Evolutionary conservation across 345 rosid genomes (phyloP), one percentile per base, ranked within the genome.

Genomic region (Camelina sativa): DNA sequence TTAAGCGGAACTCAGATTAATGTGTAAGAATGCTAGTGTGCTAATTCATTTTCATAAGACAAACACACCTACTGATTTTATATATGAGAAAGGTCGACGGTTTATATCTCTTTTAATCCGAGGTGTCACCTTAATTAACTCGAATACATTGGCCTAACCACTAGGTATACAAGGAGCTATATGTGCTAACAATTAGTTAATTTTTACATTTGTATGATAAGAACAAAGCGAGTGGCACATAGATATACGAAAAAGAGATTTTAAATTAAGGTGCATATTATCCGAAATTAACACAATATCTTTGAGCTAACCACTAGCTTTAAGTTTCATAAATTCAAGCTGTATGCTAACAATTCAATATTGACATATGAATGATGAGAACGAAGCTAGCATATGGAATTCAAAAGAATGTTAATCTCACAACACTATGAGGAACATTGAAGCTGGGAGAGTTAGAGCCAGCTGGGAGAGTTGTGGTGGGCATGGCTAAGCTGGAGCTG

Each of bases 371-470:
- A 41, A 63, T 38, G 52, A 62, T 6, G 46, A 34, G 40, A 43
- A 60, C 20, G 11, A 76, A 69, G 43, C 20, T 1, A 1, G 1
- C 1, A 32, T 32, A 70, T 54, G 30, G 12, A 37, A 20, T 34
- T 32, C 2, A 62, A 57, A 62, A 44, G 17, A 62, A 8, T 28
- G 22, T 3, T 11, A 50, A 40, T 65, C 80, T 71, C 43, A 77
- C 80, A 65, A 72, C 80, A 58, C 76, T 72, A 72, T 15, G 80
- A 40, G 80, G 76, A 43, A 52, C 72, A 59, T 51, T 65, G 57
- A 72, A 38, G 37, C 37, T 34, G 68, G 62, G 67, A 56, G 76
- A 65, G 54, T 4, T 4, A 52, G 73, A 67, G 60, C 66, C 54
- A 41, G 59, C 62, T 30, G 79, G 69, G 79, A 77, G 73, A 56